Conservation (phyloP, 139 green algal genomes). For the Tetradesmus lagerheimii region DNA sequence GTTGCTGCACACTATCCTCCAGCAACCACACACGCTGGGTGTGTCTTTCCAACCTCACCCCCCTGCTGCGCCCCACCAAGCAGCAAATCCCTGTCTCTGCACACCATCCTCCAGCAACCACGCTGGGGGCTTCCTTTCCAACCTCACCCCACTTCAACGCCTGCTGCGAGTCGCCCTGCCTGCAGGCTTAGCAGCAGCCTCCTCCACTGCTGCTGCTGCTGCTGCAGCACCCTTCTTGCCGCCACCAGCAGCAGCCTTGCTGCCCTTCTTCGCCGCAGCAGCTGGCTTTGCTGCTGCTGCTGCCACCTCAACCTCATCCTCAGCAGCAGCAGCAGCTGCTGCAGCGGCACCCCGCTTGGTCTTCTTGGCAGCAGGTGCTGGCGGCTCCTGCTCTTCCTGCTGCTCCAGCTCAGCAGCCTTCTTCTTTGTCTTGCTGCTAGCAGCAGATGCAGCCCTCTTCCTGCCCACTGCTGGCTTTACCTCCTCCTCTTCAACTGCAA, state of each 20-base stretch:
- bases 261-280: slow-evolving; percentile 10
- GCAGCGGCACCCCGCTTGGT: background rate
- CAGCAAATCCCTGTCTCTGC: background rate
- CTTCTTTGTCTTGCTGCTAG: background rate
- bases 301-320: background rate
- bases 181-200: slow-evolving; percentile 1
- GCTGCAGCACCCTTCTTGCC: background rate
- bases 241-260: slow-evolving; percentile 11
- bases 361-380: slow-evolving; percentile 12
- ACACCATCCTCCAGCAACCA: background rate
- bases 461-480: slow-evolving; percentile 1
- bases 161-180: slow-evolving; percentile 38
- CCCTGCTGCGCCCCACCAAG: no score
- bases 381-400: slow-evolving; percentile 13
- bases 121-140: background rate
- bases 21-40: background rate
- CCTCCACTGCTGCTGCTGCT: background rate
- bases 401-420: background rate
- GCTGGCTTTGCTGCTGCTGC: slow-evolving; percentile 15
- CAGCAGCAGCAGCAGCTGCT: slow-evolving; percentile 24
- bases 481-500: background rate
- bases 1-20: background rate
- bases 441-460: background rate
- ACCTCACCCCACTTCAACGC: background rate
- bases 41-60: no score